Evolutionary conservation across 441 rosid genomes (phyloP), one percentile per base, ranked within the genome.

Genomic region (California macrophylla): DNA sequence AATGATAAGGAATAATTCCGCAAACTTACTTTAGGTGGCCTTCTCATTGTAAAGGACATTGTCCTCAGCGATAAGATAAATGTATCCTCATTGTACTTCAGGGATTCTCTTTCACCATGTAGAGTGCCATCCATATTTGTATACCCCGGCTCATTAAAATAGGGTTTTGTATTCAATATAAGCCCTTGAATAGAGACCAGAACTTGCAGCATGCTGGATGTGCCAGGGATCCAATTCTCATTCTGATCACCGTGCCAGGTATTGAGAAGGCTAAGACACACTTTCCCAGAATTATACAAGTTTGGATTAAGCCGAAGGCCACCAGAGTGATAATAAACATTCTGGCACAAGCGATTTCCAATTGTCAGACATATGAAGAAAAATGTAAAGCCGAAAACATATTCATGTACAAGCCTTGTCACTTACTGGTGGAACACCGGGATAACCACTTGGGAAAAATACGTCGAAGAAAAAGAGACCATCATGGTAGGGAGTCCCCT

Each of bases 261-360:
- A 78, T 90, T 95, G 50, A 95, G 79, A 75, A 95, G 97, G 87
- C 98, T 95, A 71, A 95, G 99, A 85, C 98, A 95, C 72, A 95
- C 97, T 81, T 89, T 90, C 62, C 99, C 98, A 76, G 85, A 92
- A 79, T 90, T 96, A 1, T 92, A 92, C 74, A 92, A 70, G 84
- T 95, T 95, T 0, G 99, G 99, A 73, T 95, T 95, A 76, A 95
- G 79, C 67, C 97, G 85, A 96, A 96, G 90, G 71, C 99, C 99
- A 70, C 99, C 97, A 70, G 99, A 92, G 83, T 89, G 96, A 72
- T 92, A 92, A 71, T 92, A 80, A 28, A 89, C 98, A 15, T 89
- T 84, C 98, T 95, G 87, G 25, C 82, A 47, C 58, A 74, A 60
- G 23, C 50, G 73, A 79, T 45, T 69, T 24, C 32, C 65, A 64